phyloP scores from a whole-genome alignment of 1,284 basidiomycete genomes.

The Heterobasidion occidentale region DNA sequence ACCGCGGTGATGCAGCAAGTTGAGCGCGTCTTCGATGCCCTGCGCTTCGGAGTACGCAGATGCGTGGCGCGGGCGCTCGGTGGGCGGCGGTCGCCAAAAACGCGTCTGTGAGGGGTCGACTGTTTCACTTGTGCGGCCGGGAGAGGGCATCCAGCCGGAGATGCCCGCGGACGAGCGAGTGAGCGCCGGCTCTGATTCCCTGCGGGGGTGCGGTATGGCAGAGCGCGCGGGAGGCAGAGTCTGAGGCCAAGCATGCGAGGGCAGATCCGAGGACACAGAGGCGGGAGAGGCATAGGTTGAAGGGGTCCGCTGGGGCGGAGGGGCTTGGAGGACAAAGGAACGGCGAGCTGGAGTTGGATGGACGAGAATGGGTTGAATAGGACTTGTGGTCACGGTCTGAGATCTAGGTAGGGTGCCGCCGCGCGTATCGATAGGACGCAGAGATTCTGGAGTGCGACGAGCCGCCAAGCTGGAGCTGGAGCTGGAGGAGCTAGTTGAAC shows the following conservation, averaged over 20 bases:
- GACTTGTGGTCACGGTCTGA: not conserved
- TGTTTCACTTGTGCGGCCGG: not conserved
- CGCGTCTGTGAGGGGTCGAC: not conserved
- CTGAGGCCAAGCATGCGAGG: too few relatives aligned
- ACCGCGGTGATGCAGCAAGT: not conserved
- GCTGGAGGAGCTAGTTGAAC: not conserved
- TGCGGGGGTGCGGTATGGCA: not conserved
- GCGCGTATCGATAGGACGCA: not conserved
- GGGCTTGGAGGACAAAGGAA: not conserved
- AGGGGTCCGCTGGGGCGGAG: not conserved
- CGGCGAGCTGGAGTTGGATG: not conserved
- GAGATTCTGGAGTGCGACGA: not conserved
- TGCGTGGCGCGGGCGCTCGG: not conserved
- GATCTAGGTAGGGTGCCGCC: not conserved
- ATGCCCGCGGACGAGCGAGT: not conserved
- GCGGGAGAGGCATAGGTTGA: not conserved
- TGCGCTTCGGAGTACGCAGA: not conserved
- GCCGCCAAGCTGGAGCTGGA: not conserved
- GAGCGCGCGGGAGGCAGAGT: too few relatives aligned
- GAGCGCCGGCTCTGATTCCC: not conserved
- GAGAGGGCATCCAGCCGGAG: not conserved
- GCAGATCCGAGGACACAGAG: too few relatives aligned
- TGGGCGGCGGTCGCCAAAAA: not conserved
- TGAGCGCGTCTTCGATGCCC: not conserved
- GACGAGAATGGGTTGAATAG: not conserved